Conservation (phyloP, 169 alveolate species). For the Plasmodium cynomolgi region DNA sequence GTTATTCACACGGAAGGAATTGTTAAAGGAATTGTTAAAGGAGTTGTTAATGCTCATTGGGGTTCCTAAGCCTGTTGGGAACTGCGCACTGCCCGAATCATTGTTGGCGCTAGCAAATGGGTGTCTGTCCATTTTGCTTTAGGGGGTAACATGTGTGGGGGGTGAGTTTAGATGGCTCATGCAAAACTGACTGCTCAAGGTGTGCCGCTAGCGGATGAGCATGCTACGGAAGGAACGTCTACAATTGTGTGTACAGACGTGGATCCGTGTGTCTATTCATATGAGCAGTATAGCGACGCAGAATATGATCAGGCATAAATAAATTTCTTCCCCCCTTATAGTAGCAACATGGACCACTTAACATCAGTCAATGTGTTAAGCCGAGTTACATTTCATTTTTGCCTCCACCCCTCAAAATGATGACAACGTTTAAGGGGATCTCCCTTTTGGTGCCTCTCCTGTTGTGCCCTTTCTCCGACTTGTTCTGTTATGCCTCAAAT, state of each 20-base stretch:
- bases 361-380: background rate
- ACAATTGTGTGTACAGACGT: background rate
- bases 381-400: background rate
- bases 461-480: background rate
- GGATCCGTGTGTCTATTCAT: background rate
- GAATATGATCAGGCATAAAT: background rate
- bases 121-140: slow-evolving; percentile 24
- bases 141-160: background rate
- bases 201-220: background rate
- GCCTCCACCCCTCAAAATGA: background rate
- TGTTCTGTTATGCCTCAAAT: background rate
- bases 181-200: background rate
- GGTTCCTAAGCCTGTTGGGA: background rate
- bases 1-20: background rate
- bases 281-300: background rate
- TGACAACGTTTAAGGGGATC: background rate
- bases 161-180: background rate
- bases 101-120: background rate
- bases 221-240: background rate
- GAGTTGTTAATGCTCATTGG: slow-evolving; percentile 23
- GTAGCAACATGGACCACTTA: background rate
- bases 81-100: background rate
- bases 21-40: slow-evolving; percentile 19
- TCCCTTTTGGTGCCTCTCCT: background rate
- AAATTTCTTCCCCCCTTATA: background rate